Evolutionary conservation across 768 basidiomycete species (phyloP).

Genomic region (Cubamyces sp.): DNA sequence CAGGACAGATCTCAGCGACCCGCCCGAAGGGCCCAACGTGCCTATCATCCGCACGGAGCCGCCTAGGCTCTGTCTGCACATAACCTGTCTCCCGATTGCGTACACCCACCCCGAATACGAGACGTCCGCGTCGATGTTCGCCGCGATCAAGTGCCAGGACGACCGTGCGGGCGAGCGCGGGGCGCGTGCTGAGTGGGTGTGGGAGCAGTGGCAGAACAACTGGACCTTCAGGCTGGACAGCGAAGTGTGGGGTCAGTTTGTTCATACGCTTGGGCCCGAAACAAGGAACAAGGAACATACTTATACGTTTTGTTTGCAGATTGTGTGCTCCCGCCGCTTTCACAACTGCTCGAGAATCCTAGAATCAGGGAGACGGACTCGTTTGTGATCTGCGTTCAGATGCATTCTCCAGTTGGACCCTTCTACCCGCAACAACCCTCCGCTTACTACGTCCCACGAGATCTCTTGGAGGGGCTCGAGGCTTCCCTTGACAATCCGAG

Average conservation of each 20-base stretch:
- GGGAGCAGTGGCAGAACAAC: constrained; percentile 72
- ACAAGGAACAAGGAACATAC: neutral
- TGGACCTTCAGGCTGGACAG: constrained; percentile 72
- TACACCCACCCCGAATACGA: constrained; percentile 63
- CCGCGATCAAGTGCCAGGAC: constrained; percentile 69
- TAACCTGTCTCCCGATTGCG: constrained; percentile 68
- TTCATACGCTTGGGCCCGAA: no score
- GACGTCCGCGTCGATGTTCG: constrained; percentile 67
- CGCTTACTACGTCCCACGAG: constrained; percentile 64
- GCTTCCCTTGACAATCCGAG: constrained; percentile 74
- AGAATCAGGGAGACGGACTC: constrained; percentile 66
- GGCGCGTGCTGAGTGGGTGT: constrained; percentile 71
- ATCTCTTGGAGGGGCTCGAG: constrained; percentile 70
- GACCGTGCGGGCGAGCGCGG: constrained; percentile 63
- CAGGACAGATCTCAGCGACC: constrained; percentile 5
- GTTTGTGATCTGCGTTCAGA: constrained; percentile 74
- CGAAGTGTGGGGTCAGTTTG: constrained; percentile 70
- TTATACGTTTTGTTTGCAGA: constrained; percentile 41
- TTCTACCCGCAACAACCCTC: constrained; percentile 70
- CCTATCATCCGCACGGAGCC: constrained; percentile 35
- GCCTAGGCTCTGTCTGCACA: constrained; percentile 59
- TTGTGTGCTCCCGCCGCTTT: constrained; percentile 65
- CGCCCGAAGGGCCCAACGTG: constrained; percentile 17
- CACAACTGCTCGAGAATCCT: constrained; percentile 59
- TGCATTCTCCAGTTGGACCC: constrained; percentile 59